Evolutionary conservation across 116 monocot genomes (phyloP).

Genomic region (Dioscorea cayenensis): DNA sequence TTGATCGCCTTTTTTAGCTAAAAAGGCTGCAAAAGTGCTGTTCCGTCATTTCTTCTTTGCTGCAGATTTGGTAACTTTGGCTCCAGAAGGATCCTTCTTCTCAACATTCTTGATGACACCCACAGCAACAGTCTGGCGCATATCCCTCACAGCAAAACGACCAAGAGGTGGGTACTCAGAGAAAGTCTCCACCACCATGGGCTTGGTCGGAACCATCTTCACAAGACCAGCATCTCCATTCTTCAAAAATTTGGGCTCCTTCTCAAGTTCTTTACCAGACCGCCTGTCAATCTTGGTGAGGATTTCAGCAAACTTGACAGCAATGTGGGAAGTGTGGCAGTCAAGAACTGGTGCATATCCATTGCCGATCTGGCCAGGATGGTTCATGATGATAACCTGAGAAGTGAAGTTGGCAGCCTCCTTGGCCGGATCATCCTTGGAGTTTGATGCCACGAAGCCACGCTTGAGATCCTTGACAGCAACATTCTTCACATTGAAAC

Average conservation of each 20-base stretch:
- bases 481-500: conserved; percentile 13
- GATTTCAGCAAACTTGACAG: conserved; percentile 16
- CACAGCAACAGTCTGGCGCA: conserved; percentile 5
- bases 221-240: no score
- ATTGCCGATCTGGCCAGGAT: conserved; percentile 13
- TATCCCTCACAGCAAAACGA: no score
- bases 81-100: conserved; percentile 12
- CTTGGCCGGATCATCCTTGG: conserved; percentile 13
- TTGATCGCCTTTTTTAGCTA: neutral
- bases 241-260: no score
- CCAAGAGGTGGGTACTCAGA: no score
- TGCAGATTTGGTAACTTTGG: conserved; percentile 8
- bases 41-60: conserved; percentile 9
- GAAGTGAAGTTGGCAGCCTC: conserved; percentile 17
- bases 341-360: conserved; percentile 14
- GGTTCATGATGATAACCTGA: conserved; percentile 16
- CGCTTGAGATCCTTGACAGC: conserved; percentile 18
- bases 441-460: conserved; percentile 10
- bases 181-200: neutral
- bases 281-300: conserved; percentile 12
- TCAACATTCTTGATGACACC: conserved; percentile 16
- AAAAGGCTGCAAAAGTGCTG: neutral
- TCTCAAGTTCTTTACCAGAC: neutral
- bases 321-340: conserved; percentile 18
- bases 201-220: no score